Evolutionary conservation across 805 yeast species (phyloP).

Genomic region (Yarrowia keelungensis): DNA sequence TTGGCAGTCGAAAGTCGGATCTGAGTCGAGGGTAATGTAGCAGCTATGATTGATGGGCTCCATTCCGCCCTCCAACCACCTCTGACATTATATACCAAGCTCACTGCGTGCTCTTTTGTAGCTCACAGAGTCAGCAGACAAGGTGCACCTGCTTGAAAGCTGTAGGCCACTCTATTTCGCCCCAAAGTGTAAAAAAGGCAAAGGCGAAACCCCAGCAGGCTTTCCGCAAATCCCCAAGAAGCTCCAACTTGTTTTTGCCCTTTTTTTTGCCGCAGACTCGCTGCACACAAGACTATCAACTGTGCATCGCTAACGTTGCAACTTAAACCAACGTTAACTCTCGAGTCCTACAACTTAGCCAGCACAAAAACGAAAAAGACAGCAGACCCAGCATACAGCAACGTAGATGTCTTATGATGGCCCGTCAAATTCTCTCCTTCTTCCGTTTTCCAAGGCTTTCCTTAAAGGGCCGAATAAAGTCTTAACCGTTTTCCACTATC

Average conservation of each 20-base stretch:
- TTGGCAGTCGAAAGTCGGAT: not conserved
- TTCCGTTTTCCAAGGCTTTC: too few species aligned
- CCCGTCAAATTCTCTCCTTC: too few species aligned
- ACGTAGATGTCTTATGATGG: too few species aligned
- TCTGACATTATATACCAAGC: conserved; percentile 32
- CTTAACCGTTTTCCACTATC: too few species aligned
- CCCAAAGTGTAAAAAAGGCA: conserved; percentile 23
- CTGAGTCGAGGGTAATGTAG: not conserved
- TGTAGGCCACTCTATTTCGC: conserved; percentile 29
- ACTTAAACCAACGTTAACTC: conserved; percentile 19
- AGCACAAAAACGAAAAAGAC: not conserved
- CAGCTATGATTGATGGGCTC: not conserved
- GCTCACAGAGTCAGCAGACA: conserved; percentile 32
- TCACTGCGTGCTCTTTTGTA: conserved; percentile 19
- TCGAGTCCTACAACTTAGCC: not conserved
- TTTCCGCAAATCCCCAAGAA: conserved; percentile 7
- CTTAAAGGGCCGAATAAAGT: too few species aligned
- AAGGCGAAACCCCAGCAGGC: conserved; percentile 2
- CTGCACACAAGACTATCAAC: not conserved
- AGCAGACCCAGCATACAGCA: not conserved
- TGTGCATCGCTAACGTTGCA: conserved; percentile 37
- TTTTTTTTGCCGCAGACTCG: conserved; percentile 9
- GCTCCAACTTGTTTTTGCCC: not conserved
- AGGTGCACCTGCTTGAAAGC: conserved; percentile 37
- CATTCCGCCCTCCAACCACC: conserved; percentile 16